These are phyloP conservation scores for Dorcoceras hygrometricum DNA, from an alignment of 257 asterid species.

Conservation along the genomic window DNA sequence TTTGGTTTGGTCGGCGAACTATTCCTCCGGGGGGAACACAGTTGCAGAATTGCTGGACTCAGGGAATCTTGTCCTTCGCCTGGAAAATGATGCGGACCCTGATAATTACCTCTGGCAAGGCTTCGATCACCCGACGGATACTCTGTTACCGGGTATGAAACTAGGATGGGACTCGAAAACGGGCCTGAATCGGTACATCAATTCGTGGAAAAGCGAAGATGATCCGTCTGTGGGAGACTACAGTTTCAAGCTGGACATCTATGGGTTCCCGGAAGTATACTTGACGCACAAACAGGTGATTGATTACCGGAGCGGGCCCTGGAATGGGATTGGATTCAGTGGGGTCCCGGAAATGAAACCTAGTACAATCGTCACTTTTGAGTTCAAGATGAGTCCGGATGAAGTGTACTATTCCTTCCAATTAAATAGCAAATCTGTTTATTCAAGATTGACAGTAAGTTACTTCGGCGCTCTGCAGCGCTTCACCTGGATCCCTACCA, in stretches of 20 bases:
- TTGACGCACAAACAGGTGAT: slow-evolving; percentile 23
- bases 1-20: slow-evolving; percentile 54
- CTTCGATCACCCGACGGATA: slow-evolving; percentile 56
- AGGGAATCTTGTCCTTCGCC: slow-evolving; percentile 45
- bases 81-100: slow-evolving; percentile 15
- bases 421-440: slow-evolving; percentile 41
- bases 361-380: slow-evolving; percentile 36
- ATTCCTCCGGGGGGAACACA: slow-evolving; percentile 22
- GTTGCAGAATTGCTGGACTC: slow-evolving; percentile 39
- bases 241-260: slow-evolving; percentile 51
- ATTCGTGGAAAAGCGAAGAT: slow-evolving; percentile 60
- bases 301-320: slow-evolving; percentile 79
- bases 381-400: slow-evolving; percentile 32
- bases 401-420: slow-evolving; percentile 46
- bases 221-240: slow-evolving; percentile 77
- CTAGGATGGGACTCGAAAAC: slow-evolving; percentile 84
- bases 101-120: slow-evolving; percentile 43
- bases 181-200: slow-evolving; percentile 47
- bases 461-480: slow-evolving; percentile 46
- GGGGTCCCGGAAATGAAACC: slow-evolving; percentile 92
- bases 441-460: slow-evolving; percentile 47
- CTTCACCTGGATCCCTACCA: slow-evolving; percentile 58
- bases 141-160: slow-evolving; percentile 82
- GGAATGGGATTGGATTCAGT: slow-evolving; percentile 83
- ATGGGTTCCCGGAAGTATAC: slow-evolving; percentile 62